A percentile compares a stretch with the other conserved stretches of the same genome.
Conservation (phyloP, 1,284 basidiomycete genomes). For the Cutaneotrichosporon arboriforme region DNA sequence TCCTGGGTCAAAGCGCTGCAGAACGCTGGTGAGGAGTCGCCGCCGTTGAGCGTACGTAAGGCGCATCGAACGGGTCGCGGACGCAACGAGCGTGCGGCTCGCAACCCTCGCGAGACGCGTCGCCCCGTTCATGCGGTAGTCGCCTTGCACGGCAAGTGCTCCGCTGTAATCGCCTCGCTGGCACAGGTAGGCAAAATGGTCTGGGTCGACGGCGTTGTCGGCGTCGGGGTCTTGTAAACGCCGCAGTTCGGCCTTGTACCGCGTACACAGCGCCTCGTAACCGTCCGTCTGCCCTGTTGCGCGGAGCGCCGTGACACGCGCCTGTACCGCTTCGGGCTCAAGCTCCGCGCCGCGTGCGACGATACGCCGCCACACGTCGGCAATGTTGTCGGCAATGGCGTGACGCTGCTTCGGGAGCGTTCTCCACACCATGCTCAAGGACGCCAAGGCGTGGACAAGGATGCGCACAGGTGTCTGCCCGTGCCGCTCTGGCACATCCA, state of each 20-base stretch:
- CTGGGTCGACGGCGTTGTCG: background rate
- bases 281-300: background rate
- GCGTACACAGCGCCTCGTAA: background rate
- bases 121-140: background rate
- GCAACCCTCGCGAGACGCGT: too few species aligned
- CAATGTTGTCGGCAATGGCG: background rate
- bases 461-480: background rate
- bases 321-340: background rate
- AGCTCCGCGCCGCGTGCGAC: background rate
- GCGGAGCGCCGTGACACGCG: background rate
- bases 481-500: constrained; percentile 15
- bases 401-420: background rate
- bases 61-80: background rate
- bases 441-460: background rate
- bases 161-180: background rate
- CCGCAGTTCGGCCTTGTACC: background rate
- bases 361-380: background rate
- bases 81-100: too few species aligned
- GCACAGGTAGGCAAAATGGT: background rate
- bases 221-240: background rate
- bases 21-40: background rate
- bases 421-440: background rate
- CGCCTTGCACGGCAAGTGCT: background rate
- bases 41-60: background rate
- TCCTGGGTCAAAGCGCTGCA: background rate